Evolutionary conservation across 495 filamentous ascomycete genomes (phyloP), one percentile per base, ranked within the genome.

Genomic region (Hypoxylon perforatum): DNA sequence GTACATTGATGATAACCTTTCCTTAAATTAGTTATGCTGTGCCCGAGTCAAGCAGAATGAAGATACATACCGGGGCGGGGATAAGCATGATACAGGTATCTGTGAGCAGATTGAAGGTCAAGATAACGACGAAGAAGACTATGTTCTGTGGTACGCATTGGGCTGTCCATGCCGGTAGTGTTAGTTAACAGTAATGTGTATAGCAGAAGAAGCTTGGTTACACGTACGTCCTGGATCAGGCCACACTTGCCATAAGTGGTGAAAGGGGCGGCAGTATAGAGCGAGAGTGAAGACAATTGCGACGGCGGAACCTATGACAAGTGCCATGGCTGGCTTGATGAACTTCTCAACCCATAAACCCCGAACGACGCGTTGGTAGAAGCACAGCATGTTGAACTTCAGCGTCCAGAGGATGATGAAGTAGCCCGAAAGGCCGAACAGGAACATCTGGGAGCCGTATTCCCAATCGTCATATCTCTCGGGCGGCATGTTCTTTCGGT

Each of bases 381-480:
- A 63, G 21, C 44, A 68, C 5, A 63, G 44, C 59, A 63, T 62
- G 47, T 61, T 61, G 19, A 67, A 38, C 14, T 67, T 67, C 22
- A 61, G 25, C 8, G 45, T 42, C 64, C 64, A 67, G 10, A 67
- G 8, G 42, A 67, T 61, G 12, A 56, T 25, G 51, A 57, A 50
- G 30, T 68, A 68, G 11, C 35, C 52, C 35, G 46, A 52, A 23
- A 62, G 50, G 11, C 65, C 65, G 18, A 58, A 50, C 12, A 63
- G 15, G 46, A 68, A 68, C 19, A 63, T 63, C 39, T 68, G 49
- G 4, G 65, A 68, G 38, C 65, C 65, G 42, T 67, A 67, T 55
- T 55, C 44, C 63, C 63, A 66, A n/a, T 60, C 51, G 11, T 46
- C 38, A 44, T 56, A 55, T 44, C 45, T 48, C 17, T 53, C 42